A percentile compares a stretch with the other conserved stretches of the same genome.
phyloP scores from a whole-genome alignment of 345 rosid genomes.

The Cardamine occulta region DNA sequence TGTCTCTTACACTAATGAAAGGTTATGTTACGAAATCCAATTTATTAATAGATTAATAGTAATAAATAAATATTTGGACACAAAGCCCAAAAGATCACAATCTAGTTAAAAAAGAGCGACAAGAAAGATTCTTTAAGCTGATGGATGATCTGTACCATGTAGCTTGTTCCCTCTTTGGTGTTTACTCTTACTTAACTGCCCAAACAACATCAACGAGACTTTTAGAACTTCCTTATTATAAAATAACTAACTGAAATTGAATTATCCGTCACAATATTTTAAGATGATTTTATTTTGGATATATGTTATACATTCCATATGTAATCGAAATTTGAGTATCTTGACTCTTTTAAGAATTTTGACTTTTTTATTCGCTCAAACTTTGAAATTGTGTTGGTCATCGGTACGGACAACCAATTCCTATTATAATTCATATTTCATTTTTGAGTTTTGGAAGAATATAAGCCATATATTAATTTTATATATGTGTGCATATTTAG shows the following conservation, averaged over 20 bases:
- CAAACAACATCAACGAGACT: conserved; percentile 25
- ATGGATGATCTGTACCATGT: conserved; percentile 49
- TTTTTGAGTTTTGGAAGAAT: neutral
- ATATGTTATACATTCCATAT: conserved; percentile 17
- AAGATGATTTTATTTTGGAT: conserved; percentile 4
- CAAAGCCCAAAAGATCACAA: conserved; percentile 49
- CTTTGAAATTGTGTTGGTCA: neutral
- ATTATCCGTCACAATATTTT: conserved; percentile 20
- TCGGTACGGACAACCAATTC: neutral
- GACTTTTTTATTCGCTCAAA: neutral
- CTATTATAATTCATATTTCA: neutral
- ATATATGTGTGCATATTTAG: neutral
- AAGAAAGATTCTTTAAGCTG: conserved; percentile 42
- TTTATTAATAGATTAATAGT: conserved; percentile 18
- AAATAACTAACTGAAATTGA: neutral
- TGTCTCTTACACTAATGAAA: conserved; percentile 46
- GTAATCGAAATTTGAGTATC: neutral
- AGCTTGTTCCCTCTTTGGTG: conserved; percentile 42
- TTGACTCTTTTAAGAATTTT: conserved; percentile 5
- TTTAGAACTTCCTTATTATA: neutral
- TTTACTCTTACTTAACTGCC: conserved; percentile 37
- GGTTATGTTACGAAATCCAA: conserved; percentile 38
- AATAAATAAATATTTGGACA: conserved; percentile 33
- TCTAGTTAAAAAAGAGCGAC: conserved; percentile 46
- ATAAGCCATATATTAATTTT: neutral